Base-by-base conservation (phyloP, 1,284 basidiomycete genomes). In the Anthracocystis setariae region DNA sequence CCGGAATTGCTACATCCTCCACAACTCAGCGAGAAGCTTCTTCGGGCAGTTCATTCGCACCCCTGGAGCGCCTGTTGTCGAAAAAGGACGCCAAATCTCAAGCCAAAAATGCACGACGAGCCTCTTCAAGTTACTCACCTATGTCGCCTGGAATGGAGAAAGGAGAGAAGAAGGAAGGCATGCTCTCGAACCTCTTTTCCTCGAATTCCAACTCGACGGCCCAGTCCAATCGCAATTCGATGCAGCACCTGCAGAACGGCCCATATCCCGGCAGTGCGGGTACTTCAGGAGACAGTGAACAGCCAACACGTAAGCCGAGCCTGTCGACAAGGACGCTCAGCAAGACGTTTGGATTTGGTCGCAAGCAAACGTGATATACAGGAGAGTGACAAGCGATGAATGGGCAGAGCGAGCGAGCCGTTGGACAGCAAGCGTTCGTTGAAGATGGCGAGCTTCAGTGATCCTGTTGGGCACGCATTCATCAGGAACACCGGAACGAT, bases 1-100 rank as follows among this genome's bases (percentile, higher is more conserved):
- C 51, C 2, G 24, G 43, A 2, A 21, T 37, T 13, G 21, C 58
- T n/a, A 13, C 46, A 15, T 39, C 45, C 1, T 25, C 54, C 4
- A 40, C 50, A n/a, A 38, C 43, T 4, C 61, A 54, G 46, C 57
- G 52, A 21, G 55, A 62, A 10, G 43, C 20, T 13, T 46, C 58
- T 7, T 46, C 62, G 4, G 56, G 66, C 20, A 44, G 54, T 17
- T 46, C 62, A 3, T 78, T 72, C 18, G 58, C 76, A 15, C 65
- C 76, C 4, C 65, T 74, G 13, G 76, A 72, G 25, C 33, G 68
- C 20, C 46, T 74, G 13, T 25, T 77, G 15, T 62, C 72, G 12
- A 67, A 72, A 29, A 78, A 74, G 27, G 63, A 76, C 13, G 72
- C 66, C n/a, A 68, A 77, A 24, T 17, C 56, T 20, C 51, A 66